Base-by-base conservation (phyloP, 108 stramenopile species). In the Nitzschia palea region DNA sequence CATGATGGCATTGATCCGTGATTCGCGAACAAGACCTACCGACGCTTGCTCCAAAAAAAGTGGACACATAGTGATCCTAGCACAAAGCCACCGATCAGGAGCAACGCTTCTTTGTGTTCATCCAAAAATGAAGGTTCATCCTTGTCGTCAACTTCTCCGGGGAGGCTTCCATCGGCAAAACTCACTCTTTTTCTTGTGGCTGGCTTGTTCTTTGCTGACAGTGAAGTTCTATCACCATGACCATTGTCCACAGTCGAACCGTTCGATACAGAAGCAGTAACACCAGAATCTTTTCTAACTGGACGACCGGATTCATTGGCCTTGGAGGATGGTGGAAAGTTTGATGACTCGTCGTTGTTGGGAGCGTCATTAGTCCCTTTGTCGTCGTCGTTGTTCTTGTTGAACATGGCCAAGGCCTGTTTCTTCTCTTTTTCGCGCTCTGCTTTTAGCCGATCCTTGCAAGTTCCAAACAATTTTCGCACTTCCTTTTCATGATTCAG, bases 381-480 rank as follows among this genome's bases (percentile, higher is more conserved):
- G 0, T 36, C 8, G 8, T 47, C 62, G 18, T 50, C 31, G 12
- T 32, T 31, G 4, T 61, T 42, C 20, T 14, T 9, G 10, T 32
- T 22, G 81, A 93, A 90, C 87, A 93, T 90, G 12, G 89, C 87
- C 55, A 71, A 52, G 10, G 87, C 87, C 36, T 84, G 82, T 72
- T 79, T 55, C 71, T 78, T 90, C 62, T 93, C 92, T 62, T 76
- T 87, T 55, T 79, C 79, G 44, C 68, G 73, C 30, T 83, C 74
- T 33, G 55, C 50, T 66, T 80, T 83, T 3, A 35, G 30, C 50
- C 54, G 47, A 47, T 80, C 53, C 10, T 62, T 57, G 57, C 55
- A 80, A 2, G 52, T 48, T 10, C 52, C 32, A 18, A 67, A 63
- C 0, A 93, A 59, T 18, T 80, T 78, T 28, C 73, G 76, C 8